phyloP scores from a whole-genome alignment of 352 stramenopile genomes.

The Globisporangium mamillatum region DNA sequence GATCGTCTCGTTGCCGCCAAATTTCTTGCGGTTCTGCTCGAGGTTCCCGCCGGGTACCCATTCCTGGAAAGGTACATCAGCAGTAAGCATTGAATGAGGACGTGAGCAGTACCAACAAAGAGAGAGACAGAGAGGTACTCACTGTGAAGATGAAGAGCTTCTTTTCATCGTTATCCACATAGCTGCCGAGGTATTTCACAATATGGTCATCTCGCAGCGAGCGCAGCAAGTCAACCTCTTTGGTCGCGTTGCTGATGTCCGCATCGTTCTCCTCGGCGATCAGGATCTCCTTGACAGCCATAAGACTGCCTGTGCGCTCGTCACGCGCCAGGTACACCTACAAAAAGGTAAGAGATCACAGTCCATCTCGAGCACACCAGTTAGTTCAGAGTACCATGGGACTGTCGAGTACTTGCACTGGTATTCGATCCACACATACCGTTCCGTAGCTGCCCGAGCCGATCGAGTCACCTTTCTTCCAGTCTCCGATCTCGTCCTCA shows the following conservation, averaged over 20 bases:
- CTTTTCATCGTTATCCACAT: slow-evolving; percentile 60
- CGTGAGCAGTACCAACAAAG: neutral
- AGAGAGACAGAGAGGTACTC: neutral
- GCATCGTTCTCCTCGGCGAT: slow-evolving; percentile 38
- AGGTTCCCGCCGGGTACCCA: slow-evolving; percentile 87
- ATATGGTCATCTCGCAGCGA: slow-evolving; percentile 90
- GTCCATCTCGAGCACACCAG: neutral
- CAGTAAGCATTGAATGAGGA: neutral
- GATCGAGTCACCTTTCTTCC: slow-evolving; percentile 55
- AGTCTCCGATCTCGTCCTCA: slow-evolving; percentile 50
- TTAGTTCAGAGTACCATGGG: neutral
- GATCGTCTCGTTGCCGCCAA: slow-evolving; percentile 70
- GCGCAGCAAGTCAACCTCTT: slow-evolving; percentile 88
- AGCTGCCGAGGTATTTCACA: slow-evolving; percentile 89
- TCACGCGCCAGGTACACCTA: slow-evolving; percentile 91
- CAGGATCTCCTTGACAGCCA: slow-evolving; percentile 73
- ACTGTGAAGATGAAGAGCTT: slow-evolving; percentile 88
- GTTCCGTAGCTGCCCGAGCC: slow-evolving; percentile 68
- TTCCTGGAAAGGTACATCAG: slow-evolving; percentile 31
- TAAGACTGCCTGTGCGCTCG: slow-evolving; percentile 82
- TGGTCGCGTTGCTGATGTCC: slow-evolving; percentile 37
- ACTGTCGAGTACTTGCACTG: too few species aligned
- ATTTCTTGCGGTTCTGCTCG: slow-evolving; percentile 76
- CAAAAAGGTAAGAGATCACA: neutral
- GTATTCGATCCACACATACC: slow-evolving; percentile 19